Percentiles rank a stretch among this genome's conserved stretches.
Conservation (phyloP, 179 eudicot species). For the Silene coronaria region DNA sequence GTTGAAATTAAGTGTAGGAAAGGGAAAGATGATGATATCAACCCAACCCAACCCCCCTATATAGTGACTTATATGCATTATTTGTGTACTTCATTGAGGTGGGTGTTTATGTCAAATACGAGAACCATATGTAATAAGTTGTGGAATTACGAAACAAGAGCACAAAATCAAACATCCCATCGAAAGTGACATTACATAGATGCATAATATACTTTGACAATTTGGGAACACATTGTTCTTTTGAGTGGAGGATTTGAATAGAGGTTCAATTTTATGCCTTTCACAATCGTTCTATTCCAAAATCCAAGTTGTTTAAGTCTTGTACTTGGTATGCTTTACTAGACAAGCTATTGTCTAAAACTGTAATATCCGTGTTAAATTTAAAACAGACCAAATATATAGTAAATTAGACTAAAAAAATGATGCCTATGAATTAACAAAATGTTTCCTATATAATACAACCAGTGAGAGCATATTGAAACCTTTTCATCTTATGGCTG, state of each 20-base stretch:
- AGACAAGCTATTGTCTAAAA: too few relatives aligned
- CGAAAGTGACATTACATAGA: slow-evolving; percentile 19
- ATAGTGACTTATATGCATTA: slow-evolving; percentile 20
- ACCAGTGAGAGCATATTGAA: too few relatives aligned
- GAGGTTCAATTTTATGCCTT: background rate
- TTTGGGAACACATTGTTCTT: background rate
- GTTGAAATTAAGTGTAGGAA: slow-evolving; percentile 19
- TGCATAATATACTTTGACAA: background rate
- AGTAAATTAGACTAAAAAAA: too few relatives aligned
- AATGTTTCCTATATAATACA: too few relatives aligned
- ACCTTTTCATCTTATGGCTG: too few relatives aligned
- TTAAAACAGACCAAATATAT: too few relatives aligned
- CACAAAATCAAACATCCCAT: slow-evolving; percentile 22
- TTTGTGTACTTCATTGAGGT: slow-evolving; percentile 20
- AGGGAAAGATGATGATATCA: slow-evolving; percentile 23
- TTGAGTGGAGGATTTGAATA: slow-evolving; percentile 7
- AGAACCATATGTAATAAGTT: slow-evolving; percentile 11
- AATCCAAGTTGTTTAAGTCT: too few relatives aligned
- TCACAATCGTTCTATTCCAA: background rate
- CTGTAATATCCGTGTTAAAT: too few relatives aligned
- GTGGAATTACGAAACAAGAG: slow-evolving; percentile 19
- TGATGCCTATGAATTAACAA: too few relatives aligned
- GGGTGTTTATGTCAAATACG: slow-evolving; percentile 16
- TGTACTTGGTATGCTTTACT: too few relatives aligned
- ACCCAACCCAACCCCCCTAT: slow-evolving; percentile 9